A percentile compares a stretch with the other conserved stretches of the same genome.
Evolutionary conservation across 768 basidiomycete species (phyloP).

Genomic region (Crassisporium funariophilum): DNA sequence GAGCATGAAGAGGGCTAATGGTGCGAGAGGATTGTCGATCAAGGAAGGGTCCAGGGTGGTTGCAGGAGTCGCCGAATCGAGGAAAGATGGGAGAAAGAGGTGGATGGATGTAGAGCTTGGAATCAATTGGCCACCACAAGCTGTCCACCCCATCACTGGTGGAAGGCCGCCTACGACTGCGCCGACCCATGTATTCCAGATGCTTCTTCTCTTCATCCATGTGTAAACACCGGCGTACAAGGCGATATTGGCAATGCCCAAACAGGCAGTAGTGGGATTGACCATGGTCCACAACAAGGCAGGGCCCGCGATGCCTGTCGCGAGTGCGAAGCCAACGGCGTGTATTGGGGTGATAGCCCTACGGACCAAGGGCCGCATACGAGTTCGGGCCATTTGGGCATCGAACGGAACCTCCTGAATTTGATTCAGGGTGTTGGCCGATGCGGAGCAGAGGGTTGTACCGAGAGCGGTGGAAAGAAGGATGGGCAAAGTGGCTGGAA

Average conservation of each 20-base stretch:
- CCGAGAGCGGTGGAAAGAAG: conserved; percentile 87
- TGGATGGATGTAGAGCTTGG: conserved; percentile 60
- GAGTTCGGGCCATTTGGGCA: conserved; percentile 93
- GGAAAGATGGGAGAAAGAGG: conserved; percentile 63
- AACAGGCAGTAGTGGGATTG: conserved; percentile 81
- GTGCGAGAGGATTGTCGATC: conserved; percentile 80
- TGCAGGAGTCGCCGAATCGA: conserved; percentile 38
- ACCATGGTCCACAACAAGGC: conserved; percentile 78
- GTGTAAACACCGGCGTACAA: conserved; percentile 95
- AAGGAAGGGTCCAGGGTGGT: conserved; percentile 46
- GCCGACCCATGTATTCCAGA: conserved; percentile 93
- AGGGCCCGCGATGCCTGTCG: conserved; percentile 79
- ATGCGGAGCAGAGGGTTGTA: conserved; percentile 87
- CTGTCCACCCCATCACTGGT: conserved; percentile 98
- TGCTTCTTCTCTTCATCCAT: conserved; percentile 81
- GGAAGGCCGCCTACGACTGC: conserved; percentile 91
- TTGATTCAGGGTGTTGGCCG: conserved; percentile 95
- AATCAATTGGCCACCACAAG: conserved; percentile 79
- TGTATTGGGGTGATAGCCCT: conserved; percentile 84
- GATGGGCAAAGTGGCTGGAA: conserved; percentile 81
- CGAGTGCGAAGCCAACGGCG: conserved; percentile 75
- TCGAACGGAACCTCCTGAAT: conserved; percentile 94
- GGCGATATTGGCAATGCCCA: conserved; percentile 83
- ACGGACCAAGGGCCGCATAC: conserved; percentile 84
- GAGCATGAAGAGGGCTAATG: conserved; percentile 78